phyloP scores from a whole-genome alignment of 2,329 filamentous ascomycete genomes.

The Xylariaceae sp. region DNA sequence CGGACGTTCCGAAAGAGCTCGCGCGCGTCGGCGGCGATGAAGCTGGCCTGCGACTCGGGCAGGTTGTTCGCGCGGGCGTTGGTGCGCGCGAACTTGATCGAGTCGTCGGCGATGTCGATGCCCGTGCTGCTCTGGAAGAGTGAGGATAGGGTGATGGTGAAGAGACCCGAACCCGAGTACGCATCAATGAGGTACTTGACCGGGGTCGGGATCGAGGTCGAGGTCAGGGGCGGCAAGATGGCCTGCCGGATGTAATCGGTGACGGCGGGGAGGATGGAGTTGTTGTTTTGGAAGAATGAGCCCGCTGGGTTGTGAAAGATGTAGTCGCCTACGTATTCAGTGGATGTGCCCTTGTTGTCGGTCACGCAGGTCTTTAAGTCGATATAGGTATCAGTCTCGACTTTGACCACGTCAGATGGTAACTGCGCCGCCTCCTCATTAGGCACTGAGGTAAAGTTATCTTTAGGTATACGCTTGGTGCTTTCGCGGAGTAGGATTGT shows the following conservation, averaged over 20 bases:
- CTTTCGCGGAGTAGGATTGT: slow-evolving; percentile 88
- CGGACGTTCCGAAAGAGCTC: slow-evolving; percentile 76
- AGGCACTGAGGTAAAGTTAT: slow-evolving; percentile 35
- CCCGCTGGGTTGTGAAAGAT: slow-evolving; percentile 90
- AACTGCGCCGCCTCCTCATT: slow-evolving; percentile 30
- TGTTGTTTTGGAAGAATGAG: slow-evolving; percentile 99
- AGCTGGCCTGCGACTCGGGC: slow-evolving; percentile 67
- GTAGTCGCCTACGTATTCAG: slow-evolving; percentile 85
- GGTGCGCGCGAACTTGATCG: slow-evolving; percentile 74
- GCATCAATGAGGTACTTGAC: slow-evolving; percentile 94
- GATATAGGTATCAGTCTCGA: slow-evolving; percentile 61
- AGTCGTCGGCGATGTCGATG: slow-evolving; percentile 83
- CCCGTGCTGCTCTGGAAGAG: slow-evolving; percentile 84
- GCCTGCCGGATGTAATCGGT: slow-evolving; percentile 83
- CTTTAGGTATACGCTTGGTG: slow-evolving; percentile 67
- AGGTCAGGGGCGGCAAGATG: slow-evolving; percentile 61
- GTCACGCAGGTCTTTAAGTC: slow-evolving; percentile 90
- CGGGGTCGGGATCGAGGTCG: slow-evolving; percentile 36
- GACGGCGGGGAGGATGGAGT: slow-evolving; percentile 88
- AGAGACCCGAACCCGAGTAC: slow-evolving; percentile 95
- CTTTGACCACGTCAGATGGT: slow-evolving; percentile 43
- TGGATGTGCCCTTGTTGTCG: slow-evolving; percentile 77
- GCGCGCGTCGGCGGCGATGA: slow-evolving; percentile 86
- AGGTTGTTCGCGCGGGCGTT: slow-evolving; percentile 82
- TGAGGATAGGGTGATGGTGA: slow-evolving; percentile 88